These are phyloP conservation scores for Russula emetica DNA, from an alignment of 768 basidiomycete genomes.

Conservation along the genomic window DNA sequence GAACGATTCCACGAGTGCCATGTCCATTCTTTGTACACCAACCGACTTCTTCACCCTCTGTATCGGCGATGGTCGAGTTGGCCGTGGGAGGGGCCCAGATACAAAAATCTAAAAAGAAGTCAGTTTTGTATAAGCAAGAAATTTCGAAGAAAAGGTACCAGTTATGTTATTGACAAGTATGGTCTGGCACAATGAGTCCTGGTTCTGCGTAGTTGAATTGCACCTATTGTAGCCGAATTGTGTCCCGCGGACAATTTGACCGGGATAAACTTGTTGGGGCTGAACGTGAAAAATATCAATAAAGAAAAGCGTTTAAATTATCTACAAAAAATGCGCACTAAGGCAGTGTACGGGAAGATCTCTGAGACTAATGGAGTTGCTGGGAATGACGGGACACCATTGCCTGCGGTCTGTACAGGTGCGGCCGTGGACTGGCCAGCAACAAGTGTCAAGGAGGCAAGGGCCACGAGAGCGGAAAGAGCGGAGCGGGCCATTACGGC, in stretches of 20 bases:
- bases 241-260: constrained; percentile 44
- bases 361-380: constrained; percentile 32
- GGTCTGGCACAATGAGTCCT: constrained; percentile 66
- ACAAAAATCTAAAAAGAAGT: constrained; percentile 53
- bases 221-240: constrained; percentile 66
- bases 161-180: constrained; percentile 55
- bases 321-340: constrained; percentile 27
- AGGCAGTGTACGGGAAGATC: constrained; percentile 30
- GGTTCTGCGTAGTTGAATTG: constrained; percentile 61
- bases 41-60: constrained; percentile 67
- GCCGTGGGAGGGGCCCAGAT: constrained; percentile 56
- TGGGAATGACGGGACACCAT: constrained; percentile 23
- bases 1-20: constrained; percentile 72
- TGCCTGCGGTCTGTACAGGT: neutral
- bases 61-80: constrained; percentile 54
- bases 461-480: constrained; percentile 36
- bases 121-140: neutral
- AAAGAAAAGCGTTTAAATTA: neutral
- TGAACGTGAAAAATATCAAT: constrained; percentile 26
- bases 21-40: constrained; percentile 71
- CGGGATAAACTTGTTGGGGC: constrained; percentile 51
- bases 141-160: constrained; percentile 33
- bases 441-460: constrained; percentile 32
- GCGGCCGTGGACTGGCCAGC: constrained; percentile 26
- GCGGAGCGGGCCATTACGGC: constrained; percentile 35